Base-by-base conservation (phyloP, 495 filamentous ascomycete species). In the Penicillium cataractarum region DNA sequence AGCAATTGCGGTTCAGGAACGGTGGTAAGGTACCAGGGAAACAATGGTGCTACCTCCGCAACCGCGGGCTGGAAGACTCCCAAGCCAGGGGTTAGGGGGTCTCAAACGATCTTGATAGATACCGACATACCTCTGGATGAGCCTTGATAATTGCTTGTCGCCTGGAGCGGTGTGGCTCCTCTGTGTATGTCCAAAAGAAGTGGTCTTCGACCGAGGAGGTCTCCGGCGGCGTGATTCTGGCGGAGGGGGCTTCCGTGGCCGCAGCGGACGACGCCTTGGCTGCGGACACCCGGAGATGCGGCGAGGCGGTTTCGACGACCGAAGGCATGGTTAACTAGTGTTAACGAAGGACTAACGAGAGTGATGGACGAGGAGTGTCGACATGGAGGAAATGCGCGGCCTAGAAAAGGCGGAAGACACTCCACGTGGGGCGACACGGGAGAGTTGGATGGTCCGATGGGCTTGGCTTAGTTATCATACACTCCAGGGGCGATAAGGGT, bases 121-220 rank as follows among this genome's bases (percentile, higher is more conserved):
- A 22, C n/a, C 10, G 10, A 57, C 60, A 27, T 55, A 96, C 95
- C 85, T 98, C 93, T 51, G 96, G 96, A 75, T 99, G 94, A 26
- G 96, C 96, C 80, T 97, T 97, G 79, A 99, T 97, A 67, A 99
- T 99, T 59, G 92, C 92, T 59, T 90, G 82, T 58, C 96, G 84
- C 69, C 96, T 79, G 42, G 95, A 94, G 61, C 92, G 86, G 77
- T 99, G 96, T 46, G 96, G 96, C 78, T 99, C 96, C 78, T 99
- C 96, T 9, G 95, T 97, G 68, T 98, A 97, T 29, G 96, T 97
- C 96, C 96, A 97, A 76, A 92, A 89, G 77, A 90, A 90, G 42
- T 80, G 75, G 64, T 89, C 83, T 12, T 83, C 74, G 27, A 79
- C 76, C 7, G 71, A 58, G 24, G 74, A 74, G 44, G 62, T 35